phyloP scores from a whole-genome alignment of 1,139 yeast species.

The Yamadazyma mexicana region DNA sequence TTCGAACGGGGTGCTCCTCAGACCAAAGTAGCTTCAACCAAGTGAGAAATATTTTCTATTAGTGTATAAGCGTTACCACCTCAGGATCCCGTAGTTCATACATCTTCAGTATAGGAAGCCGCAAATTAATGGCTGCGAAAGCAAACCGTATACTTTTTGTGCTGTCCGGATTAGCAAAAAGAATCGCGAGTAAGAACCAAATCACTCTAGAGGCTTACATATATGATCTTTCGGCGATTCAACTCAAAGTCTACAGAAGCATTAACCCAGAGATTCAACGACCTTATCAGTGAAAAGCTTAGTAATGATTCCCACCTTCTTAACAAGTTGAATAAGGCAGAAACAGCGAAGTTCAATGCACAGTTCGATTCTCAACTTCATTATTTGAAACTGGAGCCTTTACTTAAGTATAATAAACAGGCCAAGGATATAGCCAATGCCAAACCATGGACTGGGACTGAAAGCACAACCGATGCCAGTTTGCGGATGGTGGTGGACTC shows the following conservation, averaged over 20 bases:
- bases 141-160: no score
- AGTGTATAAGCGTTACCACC: no score
- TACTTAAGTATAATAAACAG: conserved; percentile 39
- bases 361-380: conserved; percentile 22
- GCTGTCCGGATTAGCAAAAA: background rate
- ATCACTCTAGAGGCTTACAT: background rate
- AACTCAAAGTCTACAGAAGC: conserved; percentile 7
- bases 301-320: conserved; percentile 21
- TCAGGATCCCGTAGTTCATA: no score
- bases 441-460: conserved; percentile 72
- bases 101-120: no score
- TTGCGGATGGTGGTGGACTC: conserved; percentile 64
- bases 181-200: background rate
- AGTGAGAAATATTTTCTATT: no score
- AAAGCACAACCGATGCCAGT: conserved; percentile 49
- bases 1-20: no score
- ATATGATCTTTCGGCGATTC: conserved; percentile 5
- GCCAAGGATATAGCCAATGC: conserved; percentile 46
- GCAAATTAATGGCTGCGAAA: no score
- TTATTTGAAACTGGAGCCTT: conserved; percentile 29
- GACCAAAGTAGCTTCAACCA: no score
- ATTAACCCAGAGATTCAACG: conserved; percentile 8
- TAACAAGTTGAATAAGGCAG: conserved; percentile 7
- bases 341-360: conserved; percentile 16
- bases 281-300: conserved; percentile 29